Percentiles rank a stretch among this genome's conserved stretches.
Conservation (phyloP, 768 basidiomycete species). For the Strobilomyces confusus region DNA sequence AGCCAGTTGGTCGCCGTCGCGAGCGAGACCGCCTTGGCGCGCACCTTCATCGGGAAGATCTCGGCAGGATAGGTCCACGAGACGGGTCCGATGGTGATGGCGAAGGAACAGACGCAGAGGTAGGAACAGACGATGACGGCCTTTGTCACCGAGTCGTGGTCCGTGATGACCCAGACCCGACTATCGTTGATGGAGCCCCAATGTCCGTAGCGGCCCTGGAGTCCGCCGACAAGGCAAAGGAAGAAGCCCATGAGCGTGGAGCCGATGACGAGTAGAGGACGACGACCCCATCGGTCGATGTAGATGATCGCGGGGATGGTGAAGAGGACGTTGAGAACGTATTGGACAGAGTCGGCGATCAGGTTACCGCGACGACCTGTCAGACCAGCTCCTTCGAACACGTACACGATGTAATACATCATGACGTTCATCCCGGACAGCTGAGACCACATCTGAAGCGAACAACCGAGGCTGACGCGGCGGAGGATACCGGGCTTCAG, state of each 20-base stretch:
- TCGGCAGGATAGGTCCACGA: conserved; percentile 76
- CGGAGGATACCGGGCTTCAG: conserved; percentile 63
- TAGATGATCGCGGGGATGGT: conserved; percentile 50
- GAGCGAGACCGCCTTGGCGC: conserved; percentile 55
- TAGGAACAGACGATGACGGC: conserved; percentile 77
- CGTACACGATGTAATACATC: conserved; percentile 63
- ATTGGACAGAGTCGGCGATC: conserved; percentile 68
- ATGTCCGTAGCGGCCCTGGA: conserved; percentile 62
- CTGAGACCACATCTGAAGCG: conserved; percentile 81
- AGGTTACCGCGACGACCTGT: conserved; percentile 70
- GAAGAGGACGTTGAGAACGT: conserved; percentile 39
- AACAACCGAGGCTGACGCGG: conserved; percentile 64
- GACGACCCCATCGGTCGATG: conserved; percentile 77
- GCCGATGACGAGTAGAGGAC: conserved; percentile 68
- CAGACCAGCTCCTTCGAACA: conserved; percentile 76
- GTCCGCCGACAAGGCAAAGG: conserved; percentile 72
- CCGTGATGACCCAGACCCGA: conserved; percentile 58
- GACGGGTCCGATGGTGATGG: conserved; percentile 73
- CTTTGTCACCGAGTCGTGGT: conserved; percentile 54
- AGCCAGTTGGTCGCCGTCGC: conserved; percentile 49
- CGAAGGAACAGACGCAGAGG: conserved; percentile 71
- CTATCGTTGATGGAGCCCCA: conserved; percentile 49
- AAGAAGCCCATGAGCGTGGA: conserved; percentile 70
- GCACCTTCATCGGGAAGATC: conserved; percentile 63
- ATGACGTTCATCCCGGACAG: conserved; percentile 77